Evolutionary conservation across 2,329 filamentous ascomycete species (phyloP), one percentile per base, ranked within the genome.

Genomic region (Ophiostoma himal-ulmi): DNA sequence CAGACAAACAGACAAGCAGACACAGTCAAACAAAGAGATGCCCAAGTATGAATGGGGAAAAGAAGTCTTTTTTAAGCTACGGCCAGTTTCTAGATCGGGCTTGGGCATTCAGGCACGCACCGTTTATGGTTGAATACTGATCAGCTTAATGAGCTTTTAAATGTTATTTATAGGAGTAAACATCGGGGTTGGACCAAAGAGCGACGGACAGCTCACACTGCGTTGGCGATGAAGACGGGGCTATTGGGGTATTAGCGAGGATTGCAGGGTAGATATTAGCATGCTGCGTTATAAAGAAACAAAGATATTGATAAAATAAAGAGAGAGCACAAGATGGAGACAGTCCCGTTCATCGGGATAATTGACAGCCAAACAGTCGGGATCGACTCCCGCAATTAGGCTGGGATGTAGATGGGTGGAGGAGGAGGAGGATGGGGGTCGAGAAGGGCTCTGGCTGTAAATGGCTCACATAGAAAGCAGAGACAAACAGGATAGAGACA

Each of bases 41-140:
- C 17, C 44, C 52, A 14, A 48, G 17, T n/a, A 60, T 60, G 26
- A 20, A 69, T 22, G 68, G 69, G 72, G 70, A 70, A 67, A 67
- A 60, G 22, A 68, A 54, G 69, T 66, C 70, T 68, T 70, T 69
- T 73, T 73, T 73, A 73, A 73, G 69, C 72, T 71, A 70, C 60
- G 60, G 17, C 39, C 37, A 14, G 57, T 62, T 62, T 36, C 60
- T 64, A 34, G 17, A 20, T 64, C n/a, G 60, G 60, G 48, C 48
- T 26, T 57, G 52, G 20, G n/a, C 14, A 62, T 62, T 70, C 52
- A 44, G 22, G 14, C 52, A 26, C 22, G 65, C 44, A 22, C 36
- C 48, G 22, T 26, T 39, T 41, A 36, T 68, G 34, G 34, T 67
- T 70, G 52, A 30, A 30, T 30, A 30, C 30, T 30, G 30, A 30